Conservation (phyloP, 371 early-diverging fungal genomes). For the Mortierella sp. region DNA sequence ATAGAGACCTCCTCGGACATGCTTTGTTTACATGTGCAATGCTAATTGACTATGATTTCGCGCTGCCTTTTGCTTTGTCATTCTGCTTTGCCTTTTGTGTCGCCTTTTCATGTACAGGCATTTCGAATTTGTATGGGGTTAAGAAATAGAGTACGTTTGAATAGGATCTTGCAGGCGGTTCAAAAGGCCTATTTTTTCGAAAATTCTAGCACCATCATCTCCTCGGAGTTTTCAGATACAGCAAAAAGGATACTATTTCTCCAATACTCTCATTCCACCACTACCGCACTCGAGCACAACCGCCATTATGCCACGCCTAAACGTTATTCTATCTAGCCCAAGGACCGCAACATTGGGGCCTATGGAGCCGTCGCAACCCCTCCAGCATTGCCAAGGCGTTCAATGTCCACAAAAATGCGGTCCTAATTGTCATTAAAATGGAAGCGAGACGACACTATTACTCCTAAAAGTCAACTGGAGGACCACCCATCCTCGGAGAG, state of each 20-base stretch:
- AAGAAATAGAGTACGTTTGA: background rate
- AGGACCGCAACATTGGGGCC: background rate
- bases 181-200: background rate
- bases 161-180: background rate
- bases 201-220: background rate
- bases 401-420: background rate
- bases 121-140: no score
- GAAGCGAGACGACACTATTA: background rate
- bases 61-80: no score
- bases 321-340: background rate
- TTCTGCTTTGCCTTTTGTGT: no score
- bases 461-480: background rate
- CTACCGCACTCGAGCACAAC: background rate
- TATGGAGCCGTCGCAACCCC: background rate
- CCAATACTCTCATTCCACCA: background rate
- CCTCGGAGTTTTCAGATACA: background rate
- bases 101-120: no score
- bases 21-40: no score
- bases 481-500: background rate
- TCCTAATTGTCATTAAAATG: background rate
- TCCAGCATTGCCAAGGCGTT: background rate
- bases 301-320: background rate
- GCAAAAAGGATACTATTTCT: background rate
- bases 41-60: no score
- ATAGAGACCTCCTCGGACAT: no score